These are phyloP conservation scores for Sclerospora graminicola DNA, from an alignment of 352 stramenopile species.

Conservation along the genomic window DNA sequence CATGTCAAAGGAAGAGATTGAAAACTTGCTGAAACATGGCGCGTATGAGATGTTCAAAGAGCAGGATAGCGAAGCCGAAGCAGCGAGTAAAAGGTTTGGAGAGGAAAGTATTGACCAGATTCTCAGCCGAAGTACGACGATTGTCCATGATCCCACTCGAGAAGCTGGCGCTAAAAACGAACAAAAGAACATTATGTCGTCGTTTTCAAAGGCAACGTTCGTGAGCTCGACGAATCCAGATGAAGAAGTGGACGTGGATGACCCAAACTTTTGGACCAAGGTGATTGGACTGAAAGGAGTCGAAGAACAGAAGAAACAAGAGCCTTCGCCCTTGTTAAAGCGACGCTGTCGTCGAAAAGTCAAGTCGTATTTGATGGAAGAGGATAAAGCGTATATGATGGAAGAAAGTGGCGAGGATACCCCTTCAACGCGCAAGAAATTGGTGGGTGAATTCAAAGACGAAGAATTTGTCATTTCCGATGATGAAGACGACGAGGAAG, in stretches of 20 bases:
- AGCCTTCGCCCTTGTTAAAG: conserved; percentile 69
- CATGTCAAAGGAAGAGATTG: conserved; percentile 88
- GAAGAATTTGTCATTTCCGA: conserved; percentile 74
- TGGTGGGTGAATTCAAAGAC: conserved; percentile 23
- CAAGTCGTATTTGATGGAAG: conserved; percentile 63
- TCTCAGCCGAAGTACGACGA: conserved; percentile 85
- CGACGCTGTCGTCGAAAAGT: conserved; percentile 55
- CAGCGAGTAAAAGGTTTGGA: conserved; percentile 92
- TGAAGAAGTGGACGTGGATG: conserved; percentile 85
- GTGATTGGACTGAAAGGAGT: conserved; percentile 81
- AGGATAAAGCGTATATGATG: conserved; percentile 16
- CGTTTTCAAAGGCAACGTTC: conserved; percentile 90
- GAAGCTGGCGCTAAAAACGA: conserved; percentile 27
- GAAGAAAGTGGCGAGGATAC: conserved; percentile 47
- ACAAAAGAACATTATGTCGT: conserved; percentile 78
- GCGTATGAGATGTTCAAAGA: conserved; percentile 93
- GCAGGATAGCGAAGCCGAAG: conserved; percentile 84
- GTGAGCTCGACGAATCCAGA: conserved; percentile 81
- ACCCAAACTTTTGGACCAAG: conserved; percentile 93
- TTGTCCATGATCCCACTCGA: conserved; percentile 76
- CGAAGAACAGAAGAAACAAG: conserved; percentile 45
- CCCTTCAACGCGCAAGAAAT: conserved; percentile 16
- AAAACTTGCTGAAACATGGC: conserved; percentile 88
- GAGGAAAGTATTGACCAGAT: conserved; percentile 98
- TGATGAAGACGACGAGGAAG: conserved; percentile 34